Conservation (phyloP, 345 rosid genomes). For the Corymbia maculata region DNA sequence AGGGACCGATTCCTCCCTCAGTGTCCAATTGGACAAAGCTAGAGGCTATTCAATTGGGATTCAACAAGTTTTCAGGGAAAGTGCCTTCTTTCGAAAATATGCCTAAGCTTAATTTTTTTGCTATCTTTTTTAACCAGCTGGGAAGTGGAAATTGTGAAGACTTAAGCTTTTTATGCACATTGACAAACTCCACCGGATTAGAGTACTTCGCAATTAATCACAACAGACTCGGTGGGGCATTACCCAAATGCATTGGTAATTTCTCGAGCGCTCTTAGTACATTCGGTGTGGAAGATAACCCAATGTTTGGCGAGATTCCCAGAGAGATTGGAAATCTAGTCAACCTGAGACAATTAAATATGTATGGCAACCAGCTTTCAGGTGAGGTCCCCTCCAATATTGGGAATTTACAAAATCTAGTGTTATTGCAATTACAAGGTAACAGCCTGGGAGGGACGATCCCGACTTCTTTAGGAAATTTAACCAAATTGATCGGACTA, state of each 20-base stretch:
- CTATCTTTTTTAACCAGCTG: background rate
- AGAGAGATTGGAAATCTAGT: conserved; percentile 2
- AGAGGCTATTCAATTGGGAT: fast-evolving
- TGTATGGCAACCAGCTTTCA: background rate
- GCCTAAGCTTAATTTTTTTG: background rate
- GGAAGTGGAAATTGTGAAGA: conserved; percentile 5
- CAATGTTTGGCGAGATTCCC: conserved; percentile 10
- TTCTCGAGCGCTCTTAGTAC: background rate
- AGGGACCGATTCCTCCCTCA: conserved; percentile 2
- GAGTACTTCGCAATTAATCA: background rate
- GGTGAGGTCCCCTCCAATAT: background rate
- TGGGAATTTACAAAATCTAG: background rate
- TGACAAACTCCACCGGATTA: background rate
- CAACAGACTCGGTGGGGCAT: background rate
- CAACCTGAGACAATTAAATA: background rate
- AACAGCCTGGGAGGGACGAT: background rate
- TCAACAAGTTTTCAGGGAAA: background rate
- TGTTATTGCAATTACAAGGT: background rate
- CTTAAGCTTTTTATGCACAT: conserved; percentile 3
- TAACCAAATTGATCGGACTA: background rate
- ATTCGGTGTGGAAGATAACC: background rate
- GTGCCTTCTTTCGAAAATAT: conserved; percentile 8
- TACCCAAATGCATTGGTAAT: background rate
- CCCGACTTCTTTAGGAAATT: background rate
- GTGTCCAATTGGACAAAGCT: background rate